These are phyloP conservation scores for Scleromitrula shiraiana DNA, from an alignment of 2,329 filamentous ascomycete genomes.

Conservation along the genomic window DNA sequence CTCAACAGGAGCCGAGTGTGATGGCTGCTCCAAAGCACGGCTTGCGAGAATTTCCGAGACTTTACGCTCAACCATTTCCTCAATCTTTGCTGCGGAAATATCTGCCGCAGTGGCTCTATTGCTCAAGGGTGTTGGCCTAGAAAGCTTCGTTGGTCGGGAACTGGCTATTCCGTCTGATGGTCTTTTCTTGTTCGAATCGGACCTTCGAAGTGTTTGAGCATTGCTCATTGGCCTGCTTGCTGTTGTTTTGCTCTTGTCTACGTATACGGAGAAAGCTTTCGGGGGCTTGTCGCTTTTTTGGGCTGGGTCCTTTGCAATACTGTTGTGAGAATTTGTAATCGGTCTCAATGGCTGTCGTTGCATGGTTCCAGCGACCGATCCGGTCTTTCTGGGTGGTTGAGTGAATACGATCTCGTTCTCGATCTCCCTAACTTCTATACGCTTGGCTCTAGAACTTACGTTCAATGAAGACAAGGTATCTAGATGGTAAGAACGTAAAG, in stretches of 20 bases:
- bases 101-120: conserved; percentile 28
- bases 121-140: conserved; percentile 29
- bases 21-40: conserved; percentile 52
- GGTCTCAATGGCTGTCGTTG: conserved; percentile 72
- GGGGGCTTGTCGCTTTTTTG: conserved; percentile 60
- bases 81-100: conserved; percentile 67
- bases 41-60: conserved; percentile 82
- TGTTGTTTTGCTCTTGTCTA: conserved; percentile 55
- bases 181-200: conserved; percentile 31
- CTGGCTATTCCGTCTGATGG: conserved; percentile 24
- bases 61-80: conserved; percentile 86
- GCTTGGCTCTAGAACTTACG: conserved; percentile 90
- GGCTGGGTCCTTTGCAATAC: conserved; percentile 52
- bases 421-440: conserved; percentile 90
- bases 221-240: conserved; percentile 27
- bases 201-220: conserved; percentile 21
- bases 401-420: conserved; percentile 93
- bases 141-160: conserved; percentile 42
- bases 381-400: conserved; percentile 52
- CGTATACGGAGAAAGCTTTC: conserved; percentile 82
- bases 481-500: conserved; percentile 84
- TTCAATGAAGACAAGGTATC: conserved; percentile 92
- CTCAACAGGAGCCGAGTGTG: conserved; percentile 36
- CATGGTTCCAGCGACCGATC: conserved; percentile 35
- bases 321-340: conserved; percentile 67